Evolutionary conservation across 169 alveolate species (phyloP).

Genomic region (Plasmodium gonderi): DNA sequence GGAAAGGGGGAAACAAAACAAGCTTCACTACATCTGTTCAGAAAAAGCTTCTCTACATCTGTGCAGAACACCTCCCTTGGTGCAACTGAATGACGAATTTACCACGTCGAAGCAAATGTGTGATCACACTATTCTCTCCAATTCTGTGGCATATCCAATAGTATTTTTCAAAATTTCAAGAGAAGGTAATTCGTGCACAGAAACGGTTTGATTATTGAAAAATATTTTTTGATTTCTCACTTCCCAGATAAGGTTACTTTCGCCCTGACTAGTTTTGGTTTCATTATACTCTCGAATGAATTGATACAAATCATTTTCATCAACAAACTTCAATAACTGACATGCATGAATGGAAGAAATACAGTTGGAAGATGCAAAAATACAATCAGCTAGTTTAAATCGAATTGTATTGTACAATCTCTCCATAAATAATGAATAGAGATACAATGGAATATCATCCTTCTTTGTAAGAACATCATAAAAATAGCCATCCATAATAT

Average conservation of each 20-base stretch:
- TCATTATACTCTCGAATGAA: slow-evolving; percentile 73
- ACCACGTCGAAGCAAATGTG: background rate
- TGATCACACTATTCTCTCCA: slow-evolving; percentile 40
- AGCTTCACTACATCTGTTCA: too few species aligned
- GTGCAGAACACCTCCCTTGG: background rate
- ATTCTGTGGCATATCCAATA: slow-evolving; percentile 69
- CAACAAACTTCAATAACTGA: slow-evolving; percentile 69
- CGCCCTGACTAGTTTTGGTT: slow-evolving; percentile 61
- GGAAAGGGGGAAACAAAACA: too few species aligned
- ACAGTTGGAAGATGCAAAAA: slow-evolving; percentile 76
- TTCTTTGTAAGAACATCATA: slow-evolving; percentile 32
- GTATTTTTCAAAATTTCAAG: slow-evolving; percentile 49
- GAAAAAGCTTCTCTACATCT: too few species aligned
- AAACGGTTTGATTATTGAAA: slow-evolving; percentile 31
- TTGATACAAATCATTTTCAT: slow-evolving; percentile 71
- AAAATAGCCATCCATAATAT: slow-evolving; percentile 85
- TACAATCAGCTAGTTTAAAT: slow-evolving; percentile 81
- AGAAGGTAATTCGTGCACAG: slow-evolving; percentile 45
- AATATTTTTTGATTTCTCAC: background rate
- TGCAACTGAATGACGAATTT: background rate
- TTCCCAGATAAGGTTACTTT: slow-evolving; percentile 55
- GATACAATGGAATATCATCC: slow-evolving; percentile 57
- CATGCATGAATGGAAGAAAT: slow-evolving; percentile 62
- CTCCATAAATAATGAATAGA: slow-evolving; percentile 69
- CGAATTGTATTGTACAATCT: slow-evolving; percentile 77